Conservation (phyloP, 345 rosid genomes). For the Sonneratia caseolaris region DNA sequence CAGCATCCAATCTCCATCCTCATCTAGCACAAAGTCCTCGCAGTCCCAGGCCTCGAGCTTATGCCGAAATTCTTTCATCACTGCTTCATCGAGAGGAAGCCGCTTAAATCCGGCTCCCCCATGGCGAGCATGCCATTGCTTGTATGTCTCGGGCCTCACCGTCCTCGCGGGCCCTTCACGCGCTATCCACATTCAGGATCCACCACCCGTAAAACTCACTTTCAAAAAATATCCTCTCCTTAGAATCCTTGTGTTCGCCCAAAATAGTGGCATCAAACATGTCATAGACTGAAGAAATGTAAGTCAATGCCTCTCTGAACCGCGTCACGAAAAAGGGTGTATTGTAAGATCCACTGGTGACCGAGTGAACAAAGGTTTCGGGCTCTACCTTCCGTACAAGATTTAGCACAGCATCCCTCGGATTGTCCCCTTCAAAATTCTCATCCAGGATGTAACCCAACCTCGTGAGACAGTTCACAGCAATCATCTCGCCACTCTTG, state of each 20-base stretch:
- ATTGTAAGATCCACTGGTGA: conserved; percentile 52
- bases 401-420: conserved; percentile 42
- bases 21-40: conserved; percentile 58
- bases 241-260: conserved; percentile 22
- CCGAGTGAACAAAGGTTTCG: conserved; percentile 35
- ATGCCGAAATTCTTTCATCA: conserved; percentile 22
- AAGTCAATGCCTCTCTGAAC: conserved; percentile 70
- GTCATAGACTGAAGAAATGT: conserved; percentile 59
- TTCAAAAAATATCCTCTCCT: conserved; percentile 46
- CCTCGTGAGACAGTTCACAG: conserved; percentile 40
- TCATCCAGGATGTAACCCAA: conserved; percentile 50
- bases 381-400: conserved; percentile 57
- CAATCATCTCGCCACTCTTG: conserved; percentile 41
- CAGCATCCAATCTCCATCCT: conserved; percentile 60
- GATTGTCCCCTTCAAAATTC: conserved; percentile 46
- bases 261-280: conserved; percentile 39
- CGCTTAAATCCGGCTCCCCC: conserved; percentile 59
- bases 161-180: conserved; percentile 73
- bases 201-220: conserved; percentile 53
- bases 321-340: conserved; percentile 69
- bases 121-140: conserved; percentile 63
- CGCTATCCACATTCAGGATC: conserved; percentile 52
- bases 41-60: conserved; percentile 45
- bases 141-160: conserved; percentile 76
- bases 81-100: conserved; percentile 31